Percentiles rank a stretch among this genome's conserved stretches.
Evolutionary conservation across 345 rosid species (phyloP).

Genomic region (Corymbia maculata): DNA sequence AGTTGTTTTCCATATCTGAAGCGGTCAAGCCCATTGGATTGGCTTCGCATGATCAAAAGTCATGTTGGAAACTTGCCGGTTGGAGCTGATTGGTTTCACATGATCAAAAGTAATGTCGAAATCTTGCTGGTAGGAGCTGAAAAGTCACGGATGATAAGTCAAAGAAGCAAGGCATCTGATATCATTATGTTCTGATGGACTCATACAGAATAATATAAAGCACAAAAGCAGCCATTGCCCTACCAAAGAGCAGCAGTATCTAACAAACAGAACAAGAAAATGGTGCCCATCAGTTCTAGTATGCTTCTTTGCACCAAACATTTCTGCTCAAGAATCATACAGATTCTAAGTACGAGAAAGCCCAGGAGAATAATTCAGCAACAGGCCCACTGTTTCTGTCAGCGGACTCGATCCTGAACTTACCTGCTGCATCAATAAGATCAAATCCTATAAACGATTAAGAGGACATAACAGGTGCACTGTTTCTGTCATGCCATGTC

Average conservation of each 20-base stretch:
- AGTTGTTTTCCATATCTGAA: not conserved
- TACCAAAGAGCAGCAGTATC: not conserved
- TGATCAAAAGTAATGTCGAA: too few species aligned
- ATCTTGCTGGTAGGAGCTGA: too few species aligned
- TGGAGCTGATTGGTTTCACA: too few species aligned
- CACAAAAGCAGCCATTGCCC: not conserved
- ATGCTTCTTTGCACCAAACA: not conserved
- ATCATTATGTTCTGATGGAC: not conserved
- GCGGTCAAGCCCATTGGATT: not conserved
- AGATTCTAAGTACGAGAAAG: not conserved
- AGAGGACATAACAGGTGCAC: not conserved
- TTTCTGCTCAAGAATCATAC: not conserved
- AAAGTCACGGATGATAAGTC: not conserved
- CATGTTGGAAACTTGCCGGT: too few species aligned
- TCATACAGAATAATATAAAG: not conserved
- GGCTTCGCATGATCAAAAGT: not conserved
- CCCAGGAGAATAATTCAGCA: not conserved
- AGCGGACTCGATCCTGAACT: not conserved
- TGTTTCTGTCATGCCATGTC: not conserved
- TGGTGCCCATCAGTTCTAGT: not conserved
- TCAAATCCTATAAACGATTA: not conserved
- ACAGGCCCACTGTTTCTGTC: not conserved
- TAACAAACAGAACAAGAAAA: not conserved
- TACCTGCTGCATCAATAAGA: not conserved
- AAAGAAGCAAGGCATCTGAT: not conserved